Percentiles rank a stretch among this genome's conserved stretches.
These are phyloP conservation scores for Wickerhamomyces canadensis DNA, from an alignment of 805 yeast species.

Conservation along the genomic window DNA sequence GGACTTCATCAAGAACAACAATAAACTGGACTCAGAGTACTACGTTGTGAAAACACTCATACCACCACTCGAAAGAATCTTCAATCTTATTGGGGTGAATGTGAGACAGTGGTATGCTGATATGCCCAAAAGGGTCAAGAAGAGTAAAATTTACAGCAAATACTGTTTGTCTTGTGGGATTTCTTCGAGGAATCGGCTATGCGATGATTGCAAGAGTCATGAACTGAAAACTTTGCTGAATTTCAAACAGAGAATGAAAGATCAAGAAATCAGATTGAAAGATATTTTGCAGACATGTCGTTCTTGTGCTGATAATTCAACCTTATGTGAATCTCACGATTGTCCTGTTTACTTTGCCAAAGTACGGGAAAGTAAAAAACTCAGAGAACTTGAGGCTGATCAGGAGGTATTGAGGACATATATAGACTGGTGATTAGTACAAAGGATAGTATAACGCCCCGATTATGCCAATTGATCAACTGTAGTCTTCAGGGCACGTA, in stretches of 20 bases:
- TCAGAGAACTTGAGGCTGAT: conserved; percentile 16
- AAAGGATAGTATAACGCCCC: neutral
- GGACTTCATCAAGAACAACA: conserved; percentile 45
- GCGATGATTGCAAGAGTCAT: conserved; percentile 29
- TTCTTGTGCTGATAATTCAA: conserved; percentile 30
- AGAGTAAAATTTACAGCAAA: conserved; percentile 26
- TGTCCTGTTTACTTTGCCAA: conserved; percentile 59
- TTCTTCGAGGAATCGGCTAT: conserved; percentile 22
- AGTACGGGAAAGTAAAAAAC: conserved; percentile 33
- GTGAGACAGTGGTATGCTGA: conserved; percentile 69
- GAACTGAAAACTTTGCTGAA: conserved; percentile 32
- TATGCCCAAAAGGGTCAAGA: conserved; percentile 43
- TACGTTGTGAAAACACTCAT: conserved; percentile 78
- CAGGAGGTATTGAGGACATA: conserved; percentile 4
- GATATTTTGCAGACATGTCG: conserved; percentile 31
- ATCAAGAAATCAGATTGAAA: conserved; percentile 24
- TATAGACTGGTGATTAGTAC: conserved; percentile 8
- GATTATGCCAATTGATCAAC: neutral
- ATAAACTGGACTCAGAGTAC: conserved; percentile 71
- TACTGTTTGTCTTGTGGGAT: conserved; percentile 20
- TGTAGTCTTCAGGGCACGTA: conserved; percentile 25
- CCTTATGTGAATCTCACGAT: conserved; percentile 54
- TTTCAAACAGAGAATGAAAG: conserved; percentile 24
- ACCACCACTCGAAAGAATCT: conserved; percentile 85
- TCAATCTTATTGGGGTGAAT: conserved; percentile 79